Evolutionary conservation across 2,329 filamentous ascomycete genomes (phyloP), one percentile per base, ranked within the genome.

Genomic region (Beauveria asiatica): DNA sequence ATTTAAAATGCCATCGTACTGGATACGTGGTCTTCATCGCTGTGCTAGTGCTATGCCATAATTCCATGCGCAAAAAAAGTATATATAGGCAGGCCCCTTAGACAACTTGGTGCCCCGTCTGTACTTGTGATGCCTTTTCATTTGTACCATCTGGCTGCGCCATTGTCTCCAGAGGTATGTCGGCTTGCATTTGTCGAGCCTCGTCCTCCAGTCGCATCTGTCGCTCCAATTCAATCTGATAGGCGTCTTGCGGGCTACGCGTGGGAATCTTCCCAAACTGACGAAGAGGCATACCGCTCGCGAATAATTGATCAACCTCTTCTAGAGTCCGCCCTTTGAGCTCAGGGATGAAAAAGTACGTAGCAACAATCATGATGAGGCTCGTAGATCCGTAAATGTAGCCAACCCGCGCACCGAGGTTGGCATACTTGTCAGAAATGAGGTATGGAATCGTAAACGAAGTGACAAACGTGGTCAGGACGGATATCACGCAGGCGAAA

Each of bases 271-370:
- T 53, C 2, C 60, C 49, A 41, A 67, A 67, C n/a, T 61, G 60
- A 16, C 66, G 62, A 23, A 66, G 45, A 2, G 65, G 59, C 13
- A 59, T 59, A 2, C 65, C 64, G 2, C 61, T 61, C 1, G 61
- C 62, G 41, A 67, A 67, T 7, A 67, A 48, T 42, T 65, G 62
- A n/a, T 67, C 66, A 7, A 67, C 63, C 39, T 67, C 65, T 45
- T 67, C 66, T 10, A 67, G 49, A 1, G 60, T 67, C 21, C 65
- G 61, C 2, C 75, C 75, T 25, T 75, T 75, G 3, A 77, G 75
- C 66, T 80, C 78, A 21, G 76, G 76, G 19, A 77, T 67, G 56
- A 68, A 74, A 64, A 76, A 76, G 64, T 69, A 76, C 1, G 75
- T 73, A 64, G 76, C 78, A 1, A 71, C 64, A 1, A 76, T 65